phyloP scores from a whole-genome alignment of 2,329 filamentous ascomycete genomes.

The Chaetomiaceae sp. region DNA sequence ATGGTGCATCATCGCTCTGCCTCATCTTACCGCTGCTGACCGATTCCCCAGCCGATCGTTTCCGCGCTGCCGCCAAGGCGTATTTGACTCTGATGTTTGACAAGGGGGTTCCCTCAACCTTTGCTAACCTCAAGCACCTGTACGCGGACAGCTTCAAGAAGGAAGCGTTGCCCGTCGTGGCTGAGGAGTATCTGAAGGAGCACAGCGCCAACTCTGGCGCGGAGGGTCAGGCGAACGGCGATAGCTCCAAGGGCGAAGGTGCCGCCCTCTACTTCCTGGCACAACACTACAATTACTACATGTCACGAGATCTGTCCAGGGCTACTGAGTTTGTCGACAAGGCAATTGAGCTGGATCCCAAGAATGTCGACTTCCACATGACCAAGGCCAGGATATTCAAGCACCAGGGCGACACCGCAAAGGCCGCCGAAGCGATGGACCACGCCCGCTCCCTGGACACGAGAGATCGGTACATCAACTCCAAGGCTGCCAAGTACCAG shows the following conservation, averaged over 20 bases:
- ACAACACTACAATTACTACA: slow-evolving; percentile 92
- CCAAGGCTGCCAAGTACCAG: slow-evolving; percentile 95
- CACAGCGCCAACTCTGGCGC: slow-evolving; percentile 42
- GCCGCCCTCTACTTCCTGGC: slow-evolving; percentile 89
- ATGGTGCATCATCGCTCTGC: slow-evolving; percentile 21
- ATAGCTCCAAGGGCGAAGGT: slow-evolving; percentile 60
- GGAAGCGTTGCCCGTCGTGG: slow-evolving; percentile 67
- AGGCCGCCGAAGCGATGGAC: slow-evolving; percentile 85
- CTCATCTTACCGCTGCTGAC: slow-evolving; percentile 19
- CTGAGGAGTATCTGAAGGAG: slow-evolving; percentile 69
- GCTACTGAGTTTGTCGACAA: slow-evolving; percentile 79
- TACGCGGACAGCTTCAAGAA: slow-evolving; percentile 77
- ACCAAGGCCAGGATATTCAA: slow-evolving; percentile 94
- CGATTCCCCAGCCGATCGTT: slow-evolving; percentile 59
- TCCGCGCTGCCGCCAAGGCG: slow-evolving; percentile 67
- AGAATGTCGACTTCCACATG: slow-evolving; percentile 88
- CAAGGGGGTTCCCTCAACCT: slow-evolving; percentile 92
- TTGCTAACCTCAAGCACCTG: slow-evolving; percentile 92
- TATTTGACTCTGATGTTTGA: slow-evolving; percentile 83
- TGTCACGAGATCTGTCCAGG: slow-evolving; percentile 77
- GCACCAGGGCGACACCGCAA: slow-evolving; percentile 72
- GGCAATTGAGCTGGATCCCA: slow-evolving; percentile 72
- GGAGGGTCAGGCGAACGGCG: slow-evolving; percentile 39
- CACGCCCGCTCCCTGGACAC: slow-evolving; percentile 78
- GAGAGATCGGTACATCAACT: slow-evolving; percentile 96